Evolutionary conservation across 192 early-diverging fungal species (phyloP).

Genomic region (Backusella psychrophila): DNA sequence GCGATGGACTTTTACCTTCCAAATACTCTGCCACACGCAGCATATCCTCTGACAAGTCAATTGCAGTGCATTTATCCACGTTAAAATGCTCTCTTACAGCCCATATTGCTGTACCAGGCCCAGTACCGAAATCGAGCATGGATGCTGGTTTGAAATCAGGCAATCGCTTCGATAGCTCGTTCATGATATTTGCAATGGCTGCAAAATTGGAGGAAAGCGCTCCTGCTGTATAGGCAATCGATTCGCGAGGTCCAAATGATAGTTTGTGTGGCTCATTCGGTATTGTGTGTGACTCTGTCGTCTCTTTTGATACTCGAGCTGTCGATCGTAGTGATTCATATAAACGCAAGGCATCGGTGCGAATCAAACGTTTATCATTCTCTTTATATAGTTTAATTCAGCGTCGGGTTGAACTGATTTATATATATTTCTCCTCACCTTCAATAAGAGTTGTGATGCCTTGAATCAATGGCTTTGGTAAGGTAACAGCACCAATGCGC

Average conservation of each 20-base stretch:
- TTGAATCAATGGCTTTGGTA: conserved; percentile 36
- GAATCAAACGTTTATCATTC: conserved; percentile 44
- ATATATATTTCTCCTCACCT: neutral
- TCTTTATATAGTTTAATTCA: neutral
- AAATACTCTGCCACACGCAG: conserved; percentile 62
- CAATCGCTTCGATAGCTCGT: conserved; percentile 59
- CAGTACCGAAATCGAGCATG: conserved; percentile 80
- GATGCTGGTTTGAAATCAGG: conserved; percentile 57
- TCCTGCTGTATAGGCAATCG: conserved; percentile 69
- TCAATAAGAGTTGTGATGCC: conserved; percentile 27
- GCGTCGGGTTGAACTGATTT: too few relatives aligned
- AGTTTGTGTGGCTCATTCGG: conserved; percentile 60
- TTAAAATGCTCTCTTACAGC: conserved; percentile 62
- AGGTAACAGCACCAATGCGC: conserved; percentile 36
- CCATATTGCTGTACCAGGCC: conserved; percentile 83
- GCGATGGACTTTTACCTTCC: neutral
- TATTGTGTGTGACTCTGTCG: conserved; percentile 54
- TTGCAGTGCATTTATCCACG: conserved; percentile 51
- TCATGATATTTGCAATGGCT: conserved; percentile 64
- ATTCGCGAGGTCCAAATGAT: conserved; percentile 69
- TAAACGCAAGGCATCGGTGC: conserved; percentile 48
- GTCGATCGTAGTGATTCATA: conserved; percentile 55
- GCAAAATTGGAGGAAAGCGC: conserved; percentile 64
- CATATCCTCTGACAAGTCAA: conserved; percentile 82
- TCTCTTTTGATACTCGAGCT: conserved; percentile 29